phyloP scores from a whole-genome alignment of 164 flowering plant species.

The Tetrastigma voinierianum region DNA sequence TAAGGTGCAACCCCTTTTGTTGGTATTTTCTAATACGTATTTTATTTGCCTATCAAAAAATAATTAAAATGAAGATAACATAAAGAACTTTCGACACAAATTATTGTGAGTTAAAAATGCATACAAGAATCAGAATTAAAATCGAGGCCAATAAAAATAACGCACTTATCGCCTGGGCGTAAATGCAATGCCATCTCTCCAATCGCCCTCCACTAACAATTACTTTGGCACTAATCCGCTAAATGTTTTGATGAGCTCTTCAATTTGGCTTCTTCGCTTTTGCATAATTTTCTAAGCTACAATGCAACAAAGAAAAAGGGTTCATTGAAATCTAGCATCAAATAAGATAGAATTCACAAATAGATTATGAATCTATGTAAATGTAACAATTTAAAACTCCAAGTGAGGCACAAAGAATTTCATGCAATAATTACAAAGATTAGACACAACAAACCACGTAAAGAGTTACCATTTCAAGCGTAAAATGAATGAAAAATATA shows the following conservation, averaged over 20 bases:
- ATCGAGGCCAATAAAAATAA: not conserved
- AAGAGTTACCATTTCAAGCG: not conserved
- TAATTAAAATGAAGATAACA: no score
- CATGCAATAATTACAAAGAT: not conserved
- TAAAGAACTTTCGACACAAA: no score
- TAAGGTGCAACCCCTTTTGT: no score
- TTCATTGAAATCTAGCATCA: not conserved
- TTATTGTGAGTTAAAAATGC: no score
- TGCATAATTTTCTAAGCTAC: constrained; percentile 88
- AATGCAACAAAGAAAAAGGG: constrained; percentile 8
- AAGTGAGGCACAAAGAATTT: not conserved
- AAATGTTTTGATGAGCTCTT: constrained; percentile 90
- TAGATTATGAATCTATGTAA: not conserved
- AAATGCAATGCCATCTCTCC: constrained; percentile 98
- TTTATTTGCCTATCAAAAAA: no score
- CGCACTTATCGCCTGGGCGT: constrained; percentile 94
- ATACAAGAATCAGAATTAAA: not conserved
- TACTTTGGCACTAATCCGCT: constrained; percentile 95
- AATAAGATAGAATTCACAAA: not conserved
- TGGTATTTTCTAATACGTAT: no score
- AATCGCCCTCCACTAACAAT: constrained; percentile 97
- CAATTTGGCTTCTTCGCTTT: constrained; percentile 98
- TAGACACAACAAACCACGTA: not conserved
- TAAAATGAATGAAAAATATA: not conserved
- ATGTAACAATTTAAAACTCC: not conserved